Evolutionary conservation across 805 yeast species (phyloP).

Genomic region (Zygosaccharomyces kombuchaensis): DNA sequence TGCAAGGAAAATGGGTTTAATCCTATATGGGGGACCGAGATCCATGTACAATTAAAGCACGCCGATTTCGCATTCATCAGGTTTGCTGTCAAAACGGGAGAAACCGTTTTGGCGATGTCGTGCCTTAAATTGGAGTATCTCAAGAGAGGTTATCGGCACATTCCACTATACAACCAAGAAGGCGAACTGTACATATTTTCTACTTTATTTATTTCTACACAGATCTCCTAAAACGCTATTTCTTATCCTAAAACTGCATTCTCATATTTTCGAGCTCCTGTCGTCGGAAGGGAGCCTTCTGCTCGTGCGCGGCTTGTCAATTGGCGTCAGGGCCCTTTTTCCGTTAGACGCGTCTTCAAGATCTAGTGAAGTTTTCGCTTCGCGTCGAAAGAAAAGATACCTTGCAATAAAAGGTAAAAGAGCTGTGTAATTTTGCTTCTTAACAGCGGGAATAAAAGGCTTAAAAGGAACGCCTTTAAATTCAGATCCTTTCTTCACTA

Average conservation of each 20-base stretch:
- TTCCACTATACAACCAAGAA: conserved; percentile 67
- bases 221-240: not conserved
- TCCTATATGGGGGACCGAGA: conserved; percentile 70
- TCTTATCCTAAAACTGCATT: conserved; percentile 2
- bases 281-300: not conserved
- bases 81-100: conserved; percentile 46
- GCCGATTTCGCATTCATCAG: conserved; percentile 51
- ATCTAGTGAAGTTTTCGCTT: conserved; percentile 2
- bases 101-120: conserved; percentile 50
- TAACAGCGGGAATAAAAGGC: not conserved
- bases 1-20: conserved; percentile 76
- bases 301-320: not conserved
- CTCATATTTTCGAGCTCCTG: not conserved
- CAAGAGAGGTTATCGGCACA: conserved; percentile 75
- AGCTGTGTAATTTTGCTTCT: not conserved
- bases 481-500: not conserved
- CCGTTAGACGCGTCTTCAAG: conserved; percentile 1
- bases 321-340: not conserved
- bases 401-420: conserved; percentile 5
- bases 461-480: not conserved
- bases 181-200: conserved; percentile 76
- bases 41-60: conserved; percentile 40
- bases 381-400: conserved; percentile 1
- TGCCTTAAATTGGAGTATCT: conserved; percentile 60
- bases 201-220: conserved; percentile 43